Evolutionary conservation across 495 filamentous ascomycete genomes (phyloP).

Genomic region (Collariella sp.): DNA sequence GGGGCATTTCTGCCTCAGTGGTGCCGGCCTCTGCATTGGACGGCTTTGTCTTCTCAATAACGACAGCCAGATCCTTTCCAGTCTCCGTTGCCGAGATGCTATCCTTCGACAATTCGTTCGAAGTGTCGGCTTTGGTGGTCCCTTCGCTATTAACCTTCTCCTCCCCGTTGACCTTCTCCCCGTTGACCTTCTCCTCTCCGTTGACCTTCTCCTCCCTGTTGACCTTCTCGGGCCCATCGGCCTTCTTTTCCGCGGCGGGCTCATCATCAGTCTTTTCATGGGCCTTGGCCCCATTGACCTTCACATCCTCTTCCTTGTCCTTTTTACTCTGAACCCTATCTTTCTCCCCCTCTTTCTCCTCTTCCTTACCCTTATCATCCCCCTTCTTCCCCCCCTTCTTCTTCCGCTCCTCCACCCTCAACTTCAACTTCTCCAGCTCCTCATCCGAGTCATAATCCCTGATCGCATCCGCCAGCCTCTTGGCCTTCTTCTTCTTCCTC

Average conservation of each 20-base stretch:
- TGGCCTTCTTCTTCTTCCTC: too few species aligned
- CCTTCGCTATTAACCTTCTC: too few species aligned
- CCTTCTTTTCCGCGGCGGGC: too few species aligned
- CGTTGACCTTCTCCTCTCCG: background rate
- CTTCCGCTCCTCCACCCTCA: constrained; percentile 5
- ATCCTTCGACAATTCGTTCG: too few species aligned
- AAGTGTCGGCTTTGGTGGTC: too few species aligned
- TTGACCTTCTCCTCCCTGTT: background rate
- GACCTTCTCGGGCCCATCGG: background rate
- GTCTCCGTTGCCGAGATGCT: background rate
- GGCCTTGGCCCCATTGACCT: too few species aligned
- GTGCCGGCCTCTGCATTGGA: too few species aligned
- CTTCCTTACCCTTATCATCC: background rate
- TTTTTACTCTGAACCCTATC: too few species aligned
- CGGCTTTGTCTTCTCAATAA: too few species aligned
- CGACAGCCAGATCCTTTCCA: background rate
- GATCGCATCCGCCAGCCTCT: constrained; percentile 3
- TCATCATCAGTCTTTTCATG: too few species aligned
- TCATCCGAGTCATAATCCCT: constrained; percentile 6
- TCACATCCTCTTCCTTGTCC: too few species aligned
- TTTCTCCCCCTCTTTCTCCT: background rate
- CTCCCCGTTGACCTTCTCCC: background rate
- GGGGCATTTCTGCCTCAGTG: too few species aligned
- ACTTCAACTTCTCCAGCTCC: constrained; percentile 8
- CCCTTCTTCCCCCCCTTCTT: background rate